These are phyloP conservation scores for Mycogone perniciosa DNA, from an alignment of 2,329 filamentous ascomycete species.

Conservation along the genomic window DNA sequence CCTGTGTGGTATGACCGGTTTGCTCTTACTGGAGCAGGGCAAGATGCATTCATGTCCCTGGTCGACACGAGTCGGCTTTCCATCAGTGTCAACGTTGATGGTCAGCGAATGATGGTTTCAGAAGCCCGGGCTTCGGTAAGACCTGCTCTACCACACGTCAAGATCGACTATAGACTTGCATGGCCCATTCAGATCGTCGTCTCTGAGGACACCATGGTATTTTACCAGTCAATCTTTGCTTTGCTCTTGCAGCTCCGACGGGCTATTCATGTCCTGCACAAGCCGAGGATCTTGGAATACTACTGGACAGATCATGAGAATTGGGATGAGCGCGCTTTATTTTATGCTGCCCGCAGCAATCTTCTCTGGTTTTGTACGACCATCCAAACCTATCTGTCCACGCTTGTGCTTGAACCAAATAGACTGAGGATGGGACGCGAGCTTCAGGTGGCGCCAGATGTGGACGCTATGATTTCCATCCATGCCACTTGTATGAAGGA, in stretches of 20 bases:
- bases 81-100: constrained; percentile 43
- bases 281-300: constrained; percentile 40
- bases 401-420: constrained; percentile 61
- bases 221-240: constrained; percentile 68
- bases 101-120: constrained; percentile 36
- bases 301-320: constrained; percentile 30
- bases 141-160: constrained; percentile 52
- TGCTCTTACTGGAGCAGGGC: constrained; percentile 68
- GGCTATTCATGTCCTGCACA: constrained; percentile 60
- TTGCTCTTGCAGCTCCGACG: constrained; percentile 73
- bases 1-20: constrained; percentile 74
- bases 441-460: constrained; percentile 58
- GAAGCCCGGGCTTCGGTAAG: constrained; percentile 51
- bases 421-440: constrained; percentile 48
- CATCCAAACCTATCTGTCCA: constrained; percentile 69
- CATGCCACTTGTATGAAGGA: constrained; percentile 59
- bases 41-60: constrained; percentile 58
- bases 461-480: constrained; percentile 72
- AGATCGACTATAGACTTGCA: constrained; percentile 60
- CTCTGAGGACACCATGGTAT: constrained; percentile 52
- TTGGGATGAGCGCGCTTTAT: constrained; percentile 41
- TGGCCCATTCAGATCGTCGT: constrained; percentile 69
- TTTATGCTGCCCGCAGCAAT: constrained; percentile 58
- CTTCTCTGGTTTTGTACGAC: constrained; percentile 73
- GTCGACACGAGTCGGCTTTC: constrained; percentile 58